These are phyloP conservation scores for Thamnidium elegans DNA, from an alignment of 192 early-diverging fungal genomes.

Conservation along the genomic window DNA sequence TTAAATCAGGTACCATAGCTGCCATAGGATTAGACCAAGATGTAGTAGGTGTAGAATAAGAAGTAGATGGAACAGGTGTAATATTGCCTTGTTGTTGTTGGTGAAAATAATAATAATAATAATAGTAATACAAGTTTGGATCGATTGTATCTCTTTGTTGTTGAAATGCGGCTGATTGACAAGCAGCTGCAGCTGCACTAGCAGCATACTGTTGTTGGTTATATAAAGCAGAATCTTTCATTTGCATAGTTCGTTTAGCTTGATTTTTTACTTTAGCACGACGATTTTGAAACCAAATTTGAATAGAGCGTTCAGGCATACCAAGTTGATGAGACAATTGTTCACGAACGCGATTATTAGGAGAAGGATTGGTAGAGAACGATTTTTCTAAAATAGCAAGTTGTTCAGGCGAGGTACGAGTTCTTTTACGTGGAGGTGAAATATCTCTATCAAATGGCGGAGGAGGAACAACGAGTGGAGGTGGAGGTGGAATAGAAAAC, in stretches of 20 bases:
- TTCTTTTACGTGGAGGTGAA: conserved; percentile 52
- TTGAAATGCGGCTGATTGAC: conserved; percentile 20
- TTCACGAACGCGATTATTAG: conserved; percentile 63
- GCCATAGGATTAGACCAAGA: neutral
- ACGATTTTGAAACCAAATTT: conserved; percentile 86
- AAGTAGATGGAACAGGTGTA: neutral
- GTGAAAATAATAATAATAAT: conserved; percentile 35
- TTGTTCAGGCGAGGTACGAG: conserved; percentile 64
- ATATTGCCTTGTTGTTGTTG: conserved; percentile 26
- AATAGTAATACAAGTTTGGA: conserved; percentile 33
- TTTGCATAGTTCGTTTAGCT: conserved; percentile 23
- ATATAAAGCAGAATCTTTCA: conserved; percentile 17
- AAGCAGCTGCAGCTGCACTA: conserved; percentile 26
- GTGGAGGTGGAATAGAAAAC: conserved; percentile 3
- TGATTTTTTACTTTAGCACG: conserved; percentile 74
- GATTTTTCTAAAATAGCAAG: conserved; percentile 65
- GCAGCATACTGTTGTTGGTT: conserved; percentile 25
- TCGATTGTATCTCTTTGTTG: conserved; percentile 16
- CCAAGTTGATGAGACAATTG: conserved; percentile 62
- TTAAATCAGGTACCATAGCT: conserved; percentile 9
- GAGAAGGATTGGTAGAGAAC: conserved; percentile 65
- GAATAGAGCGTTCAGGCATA: conserved; percentile 73
- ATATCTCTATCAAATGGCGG: conserved; percentile 8
- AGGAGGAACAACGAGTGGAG: neutral
- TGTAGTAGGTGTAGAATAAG: neutral